Evolutionary conservation across 345 rosid species (phyloP).

Genomic region (Lagerstroemia speciosa): DNA sequence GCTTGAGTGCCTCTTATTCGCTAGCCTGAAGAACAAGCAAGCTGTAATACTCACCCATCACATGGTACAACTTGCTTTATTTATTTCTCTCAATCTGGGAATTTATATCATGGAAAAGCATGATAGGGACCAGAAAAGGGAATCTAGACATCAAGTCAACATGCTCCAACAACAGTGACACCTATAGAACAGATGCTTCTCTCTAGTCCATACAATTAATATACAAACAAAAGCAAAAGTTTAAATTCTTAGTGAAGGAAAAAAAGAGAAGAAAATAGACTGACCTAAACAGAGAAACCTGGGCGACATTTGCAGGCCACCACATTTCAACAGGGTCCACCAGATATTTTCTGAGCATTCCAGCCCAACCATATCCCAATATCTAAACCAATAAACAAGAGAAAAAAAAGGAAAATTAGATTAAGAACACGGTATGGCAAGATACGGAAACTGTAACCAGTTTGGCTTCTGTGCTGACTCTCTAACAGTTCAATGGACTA

Average conservation of each 20-base stretch:
- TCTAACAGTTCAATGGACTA: too few species aligned
- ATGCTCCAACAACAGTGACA: not conserved
- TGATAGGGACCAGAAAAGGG: not conserved
- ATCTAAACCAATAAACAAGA: slow-evolving; percentile 25
- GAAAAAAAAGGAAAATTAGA: not conserved
- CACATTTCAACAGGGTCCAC: slow-evolving; percentile 99
- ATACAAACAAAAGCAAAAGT: not conserved
- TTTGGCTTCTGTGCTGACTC: too few species aligned
- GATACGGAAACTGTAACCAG: too few species aligned
- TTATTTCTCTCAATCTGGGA: not conserved
- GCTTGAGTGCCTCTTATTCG: not conserved
- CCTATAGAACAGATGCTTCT: not conserved
- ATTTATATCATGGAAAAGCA: not conserved
- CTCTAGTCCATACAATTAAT: not conserved
- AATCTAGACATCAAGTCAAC: not conserved
- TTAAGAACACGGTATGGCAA: too few species aligned
- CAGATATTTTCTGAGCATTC: slow-evolving; percentile 84
- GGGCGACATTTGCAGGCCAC: slow-evolving; percentile 99
- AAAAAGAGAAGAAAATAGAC: slow-evolving; percentile 4
- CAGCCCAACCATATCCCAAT: slow-evolving; percentile 99
- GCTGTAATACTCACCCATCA: not conserved
- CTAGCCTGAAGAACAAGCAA: not conserved
- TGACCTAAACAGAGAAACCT: slow-evolving; percentile 96
- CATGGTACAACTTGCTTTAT: not conserved
- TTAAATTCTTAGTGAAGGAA: not conserved